A percentile compares a stretch with the other conserved stretches of the same genome.
phyloP scores from a whole-genome alignment of 208 protist species.

The Wallacemonas sp. region DNA sequence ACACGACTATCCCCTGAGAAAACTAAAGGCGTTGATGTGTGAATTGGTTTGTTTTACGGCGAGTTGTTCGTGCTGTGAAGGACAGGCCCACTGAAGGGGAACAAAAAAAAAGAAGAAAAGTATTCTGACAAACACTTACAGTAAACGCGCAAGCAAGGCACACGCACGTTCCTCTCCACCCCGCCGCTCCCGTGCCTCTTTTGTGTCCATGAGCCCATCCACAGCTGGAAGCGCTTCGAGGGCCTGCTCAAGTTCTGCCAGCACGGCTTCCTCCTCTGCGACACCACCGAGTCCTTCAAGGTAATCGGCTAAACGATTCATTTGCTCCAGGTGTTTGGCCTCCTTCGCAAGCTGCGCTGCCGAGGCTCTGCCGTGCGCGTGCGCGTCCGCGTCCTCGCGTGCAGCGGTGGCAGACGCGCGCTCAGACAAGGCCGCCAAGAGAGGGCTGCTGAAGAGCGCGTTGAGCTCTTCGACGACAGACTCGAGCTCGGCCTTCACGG shows the following conservation, averaged over 20 bases:
- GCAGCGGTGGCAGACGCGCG: not conserved
- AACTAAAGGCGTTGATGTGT: no score
- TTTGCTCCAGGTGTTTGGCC: not conserved
- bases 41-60: no score
- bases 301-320: conserved; percentile 8
- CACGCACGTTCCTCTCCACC: not conserved
- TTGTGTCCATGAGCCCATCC: not conserved
- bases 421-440: not conserved
- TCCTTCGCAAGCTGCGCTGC: not conserved
- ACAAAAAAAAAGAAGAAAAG: no score
- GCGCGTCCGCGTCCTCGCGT: not conserved
- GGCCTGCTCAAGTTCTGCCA: not conserved
- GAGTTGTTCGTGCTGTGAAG: no score
- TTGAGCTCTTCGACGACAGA: not conserved
- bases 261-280: not conserved
- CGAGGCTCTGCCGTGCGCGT: not conserved
- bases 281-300: not conserved
- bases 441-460: not conserved
- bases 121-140: no score
- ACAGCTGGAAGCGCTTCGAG: not conserved
- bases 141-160: not conserved
- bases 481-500: not conserved
- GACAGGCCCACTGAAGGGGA: no score
- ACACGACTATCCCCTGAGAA: no score
- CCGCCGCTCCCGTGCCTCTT: not conserved